Base-by-base conservation (phyloP, 257 asterid genomes). In the Datura wrightii region DNA sequence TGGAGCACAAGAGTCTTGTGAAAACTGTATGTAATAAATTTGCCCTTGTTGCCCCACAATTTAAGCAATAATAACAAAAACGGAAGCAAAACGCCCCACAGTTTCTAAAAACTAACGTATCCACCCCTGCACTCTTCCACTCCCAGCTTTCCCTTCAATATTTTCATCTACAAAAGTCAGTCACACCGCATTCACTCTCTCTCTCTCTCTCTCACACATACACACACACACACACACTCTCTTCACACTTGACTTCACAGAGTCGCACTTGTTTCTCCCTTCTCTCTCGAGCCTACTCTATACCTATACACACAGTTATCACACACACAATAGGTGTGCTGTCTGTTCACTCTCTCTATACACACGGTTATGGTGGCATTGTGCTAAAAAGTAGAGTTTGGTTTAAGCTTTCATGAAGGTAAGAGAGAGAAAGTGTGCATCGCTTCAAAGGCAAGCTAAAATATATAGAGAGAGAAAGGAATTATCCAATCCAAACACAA, bases 361-460 rank as follows among this genome's bases (percentile, higher is more conserved):
- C 56, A 74, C 42, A 48, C 58, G 53, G 81, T 78, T 82, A 37
- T 46, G 67, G 37, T 54, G n/a, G 63, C 72, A 37, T 83, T 79
- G n/a, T 83, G 79, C 56, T 60, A 83, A 24, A 15, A 5, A 36
- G 24, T 79, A 36, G 58, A 42, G 55, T 85, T 24, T n/a, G 70
- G 79, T 31, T 79, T 65, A 50, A 41, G 76, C 53, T 71, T 54
- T 55, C 67, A 82, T 63, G 81, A 54, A 82, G 31, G n/a, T 69
- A 31, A 74, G 65, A 59, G 79, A 18, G 7, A 46, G 66, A 84
- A 37, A 53, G 31, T 82, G 85, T 85, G 93, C 94, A 86, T 90
- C 93, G 85, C 97, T 93, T 93, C 91, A 90, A 89, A 91, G 91
- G 90, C 90, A 92, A 92, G 94, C 90, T 60, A 59, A 24, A 44